Evolutionary conservation across 164 flowering plant genomes (phyloP), one percentile per base, ranked within the genome.

Genomic region (Tetrastigma voinierianum): DNA sequence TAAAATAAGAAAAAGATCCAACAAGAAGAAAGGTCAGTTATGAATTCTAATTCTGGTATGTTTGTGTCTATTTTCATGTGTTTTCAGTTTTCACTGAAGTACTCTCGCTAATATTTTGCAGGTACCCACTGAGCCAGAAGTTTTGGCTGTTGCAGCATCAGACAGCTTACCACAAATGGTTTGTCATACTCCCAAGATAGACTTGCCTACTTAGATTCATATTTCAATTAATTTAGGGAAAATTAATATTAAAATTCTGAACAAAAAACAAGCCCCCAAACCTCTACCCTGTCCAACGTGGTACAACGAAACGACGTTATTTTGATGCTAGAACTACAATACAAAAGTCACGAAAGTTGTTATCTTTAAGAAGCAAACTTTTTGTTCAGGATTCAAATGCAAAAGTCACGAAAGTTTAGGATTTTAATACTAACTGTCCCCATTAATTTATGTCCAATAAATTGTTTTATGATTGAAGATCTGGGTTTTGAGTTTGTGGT

Each of bases 151-250:
- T 67, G 86, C 82, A 62, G 61, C 78, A 6, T 69, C 76, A 54
- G 86, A 84, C 16, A 67, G 71, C 77, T 80, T 82, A 74, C 88
- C 80, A 66, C 84, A 74, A 61, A 78, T 82, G 82, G 88, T 84
- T 66, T 60, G 85, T 69, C 51, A 19, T 52, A 51, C 13, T 32
- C n/a, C 23, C 21, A 57, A 59, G 9, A 47, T 1, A n/a, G n/a
- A 0, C 17, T 8, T 4, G 23, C 46, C 23, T 18, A 1, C 10
- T 40, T 51, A 2, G 5, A 17, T 2, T 18, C 46, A 19, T 18
- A 45, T 46, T 17, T 18, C 46, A 18, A 46, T 14, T 61, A 18
- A n/a, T n/a, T n/a, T n/a, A n/a, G n/a, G n/a, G n/a, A n/a, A n/a
- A n/a, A n/a, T n/a, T n/a, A n/a, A n/a, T n/a, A n/a, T n/a, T n/a